Evolutionary conservation across 202 grass and related monocot species (phyloP), one percentile per base, ranked within the genome.

Genomic region (Zoysia matrella): DNA sequence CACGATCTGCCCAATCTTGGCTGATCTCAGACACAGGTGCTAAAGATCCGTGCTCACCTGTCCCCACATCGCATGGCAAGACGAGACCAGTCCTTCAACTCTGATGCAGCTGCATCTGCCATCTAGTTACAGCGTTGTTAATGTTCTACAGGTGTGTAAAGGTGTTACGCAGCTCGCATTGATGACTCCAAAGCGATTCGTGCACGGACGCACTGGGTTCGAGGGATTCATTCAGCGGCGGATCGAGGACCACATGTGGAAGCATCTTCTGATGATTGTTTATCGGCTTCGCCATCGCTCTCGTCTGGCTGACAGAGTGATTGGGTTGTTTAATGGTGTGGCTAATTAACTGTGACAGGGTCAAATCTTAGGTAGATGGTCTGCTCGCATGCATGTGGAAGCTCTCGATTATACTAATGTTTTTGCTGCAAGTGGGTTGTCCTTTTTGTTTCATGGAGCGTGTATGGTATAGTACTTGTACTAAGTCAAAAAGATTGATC

Each of bases 251-350:
- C 84, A 84, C 83, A 89, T 82, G 83, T 77, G 67, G 80, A 77
- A 87, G 89, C 81, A 89, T 94, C 86, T 91, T 91, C 72, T 88
- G 57, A 65, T 58, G 89, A 77, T 78, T 75, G 72, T 80, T 88
- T 60, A 69, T 88, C 47, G 73, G 62, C 46, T 88, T 82, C 30
- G 61, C 57, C 65, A 88, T 45, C 12, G 67, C 5, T 0, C 36
- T 74, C 89, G 61, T 77, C 71, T 75, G 69, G 47, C 60, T 67
- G 63, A 79, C 55, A 74, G 63, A 87, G 10, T 52, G 44, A 41
- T 65, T 68, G 7, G 79, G 30, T 79, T 72, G 69, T 47, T 81
- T 77, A 77, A 69, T 71, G 65, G 71, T 74, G 50, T 36, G 30
- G 65, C 68, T 80, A 68, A 83, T 82, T 81, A 74, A 84, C 72